A percentile compares a stretch with the other conserved stretches of the same genome.
Evolutionary conservation across 2,329 filamentous ascomycete species (phyloP).

Genomic region (Periconia digitata): DNA sequence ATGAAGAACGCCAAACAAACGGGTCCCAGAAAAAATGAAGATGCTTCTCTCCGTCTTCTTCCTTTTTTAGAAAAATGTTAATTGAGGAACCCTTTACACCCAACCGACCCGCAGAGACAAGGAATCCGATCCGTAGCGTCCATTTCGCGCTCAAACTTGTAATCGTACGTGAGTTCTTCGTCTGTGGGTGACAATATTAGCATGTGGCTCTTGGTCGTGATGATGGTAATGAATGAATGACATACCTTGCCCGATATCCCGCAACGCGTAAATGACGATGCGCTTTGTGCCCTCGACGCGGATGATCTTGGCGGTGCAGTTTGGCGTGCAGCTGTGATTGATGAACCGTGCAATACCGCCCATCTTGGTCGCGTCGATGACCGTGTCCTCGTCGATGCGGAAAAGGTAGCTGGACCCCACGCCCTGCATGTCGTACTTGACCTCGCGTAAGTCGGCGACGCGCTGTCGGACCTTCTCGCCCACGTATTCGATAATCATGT

Average conservation of each 20-base stretch:
- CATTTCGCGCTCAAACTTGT: conserved; percentile 98
- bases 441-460: conserved; percentile 94
- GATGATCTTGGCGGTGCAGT: conserved; percentile 99
- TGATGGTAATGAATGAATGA: conserved; percentile 28
- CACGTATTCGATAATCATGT: conserved; percentile 99
- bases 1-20: no score
- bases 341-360: conserved; percentile 98
- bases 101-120: conserved; percentile 92
- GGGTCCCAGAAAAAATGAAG: no score
- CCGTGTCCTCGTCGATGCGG: conserved; percentile 95
- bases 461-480: conserved; percentile 96
- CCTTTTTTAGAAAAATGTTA: no score
- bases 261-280: conserved; percentile 97
- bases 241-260: conserved; percentile 93
- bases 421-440: conserved; percentile 89
- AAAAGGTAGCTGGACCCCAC: conserved; percentile 98
- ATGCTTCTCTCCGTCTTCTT: no score
- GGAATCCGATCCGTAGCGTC: conserved; percentile 94
- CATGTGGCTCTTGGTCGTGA: no score
- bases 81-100: conserved; percentile 99
- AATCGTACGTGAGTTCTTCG: conserved; percentile 98
- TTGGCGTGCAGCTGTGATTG: conserved; percentile 97
- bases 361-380: conserved; percentile 98
- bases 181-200: conserved; percentile 58
- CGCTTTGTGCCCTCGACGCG: conserved; percentile 97